A percentile compares a stretch with the other conserved stretches of the same genome.
These are phyloP conservation scores for Viola pubescens DNA, from an alignment of 441 rosid species.

Conservation along the genomic window DNA sequence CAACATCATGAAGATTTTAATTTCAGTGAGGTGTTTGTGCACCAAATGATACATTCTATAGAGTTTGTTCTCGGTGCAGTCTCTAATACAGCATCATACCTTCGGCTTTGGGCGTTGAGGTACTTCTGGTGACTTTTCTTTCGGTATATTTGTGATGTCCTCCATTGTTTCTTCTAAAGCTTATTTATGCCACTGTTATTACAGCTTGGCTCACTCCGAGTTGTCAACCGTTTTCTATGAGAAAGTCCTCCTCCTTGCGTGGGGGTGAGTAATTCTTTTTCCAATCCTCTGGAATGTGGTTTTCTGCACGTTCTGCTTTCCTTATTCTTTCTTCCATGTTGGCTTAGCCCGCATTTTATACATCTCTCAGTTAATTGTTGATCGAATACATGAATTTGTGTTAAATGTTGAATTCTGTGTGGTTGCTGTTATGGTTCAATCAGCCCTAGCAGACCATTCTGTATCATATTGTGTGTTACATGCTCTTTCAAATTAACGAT, in stretches of 20 bases:
- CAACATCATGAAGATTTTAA: conserved; percentile 81
- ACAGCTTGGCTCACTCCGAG: conserved; percentile 96
- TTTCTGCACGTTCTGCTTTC: neutral
- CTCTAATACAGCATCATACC: conserved; percentile 95
- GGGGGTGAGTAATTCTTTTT: conserved; percentile 62
- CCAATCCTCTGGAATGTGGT: neutral
- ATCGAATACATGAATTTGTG: neutral
- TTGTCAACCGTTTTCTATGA: conserved; percentile 92
- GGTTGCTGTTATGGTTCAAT: neutral
- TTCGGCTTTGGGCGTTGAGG: conserved; percentile 99
- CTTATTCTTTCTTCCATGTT: neutral
- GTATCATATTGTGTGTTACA: neutral
- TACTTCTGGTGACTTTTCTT: conserved; percentile 15
- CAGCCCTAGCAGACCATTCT: neutral
- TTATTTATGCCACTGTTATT: conserved; percentile 22
- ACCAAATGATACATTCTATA: conserved; percentile 97
- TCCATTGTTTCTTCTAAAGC: conserved; percentile 10
- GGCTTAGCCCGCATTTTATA: neutral
- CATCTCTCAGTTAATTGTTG: neutral
- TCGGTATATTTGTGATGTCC: neutral
- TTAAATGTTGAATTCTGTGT: neutral
- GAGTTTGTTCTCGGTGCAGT: conserved; percentile 96
- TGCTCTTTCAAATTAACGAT: conserved; percentile 1
- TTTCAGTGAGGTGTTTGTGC: conserved; percentile 96
- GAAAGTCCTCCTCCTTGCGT: conserved; percentile 89